Percentiles rank a stretch among this genome's conserved stretches.
Evolutionary conservation across 192 early-diverging fungal genomes (phyloP).

Genomic region (Rhizophagus prolifer): DNA sequence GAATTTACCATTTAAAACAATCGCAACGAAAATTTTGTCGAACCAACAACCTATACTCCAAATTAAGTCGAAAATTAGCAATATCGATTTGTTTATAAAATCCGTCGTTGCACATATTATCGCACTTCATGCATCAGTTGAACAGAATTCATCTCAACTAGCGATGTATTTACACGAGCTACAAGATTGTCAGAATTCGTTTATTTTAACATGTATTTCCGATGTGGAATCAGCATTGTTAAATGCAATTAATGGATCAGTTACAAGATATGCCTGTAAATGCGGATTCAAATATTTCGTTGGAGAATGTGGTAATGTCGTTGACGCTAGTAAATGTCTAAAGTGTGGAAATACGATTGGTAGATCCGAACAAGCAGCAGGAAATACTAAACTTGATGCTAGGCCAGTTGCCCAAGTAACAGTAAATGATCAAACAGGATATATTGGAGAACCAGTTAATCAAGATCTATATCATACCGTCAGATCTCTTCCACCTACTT

Average conservation of each 20-base stretch:
- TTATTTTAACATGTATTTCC: slow-evolving; percentile 17
- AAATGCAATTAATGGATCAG: background rate
- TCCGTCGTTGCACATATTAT: slow-evolving; percentile 23
- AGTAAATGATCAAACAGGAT: background rate
- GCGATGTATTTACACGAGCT: slow-evolving; percentile 12
- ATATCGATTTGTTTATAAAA: slow-evolving; percentile 25
- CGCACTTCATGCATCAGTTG: slow-evolving; percentile 22
- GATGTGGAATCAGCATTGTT: slow-evolving; percentile 24
- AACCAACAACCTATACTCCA: slow-evolving; percentile 12
- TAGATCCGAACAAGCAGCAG: too few species aligned
- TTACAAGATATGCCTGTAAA: slow-evolving; percentile 28
- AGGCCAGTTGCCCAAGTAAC: background rate
- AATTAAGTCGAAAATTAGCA: background rate
- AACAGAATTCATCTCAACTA: background rate
- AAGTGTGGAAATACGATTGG: background rate
- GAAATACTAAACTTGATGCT: too few species aligned
- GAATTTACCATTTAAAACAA: slow-evolving; percentile 1
- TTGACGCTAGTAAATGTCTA: background rate
- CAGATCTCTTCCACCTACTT: slow-evolving; percentile 13
- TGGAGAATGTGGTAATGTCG: slow-evolving; percentile 14
- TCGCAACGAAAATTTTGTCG: background rate
- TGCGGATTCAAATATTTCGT: slow-evolving; percentile 27
- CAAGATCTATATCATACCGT: background rate
- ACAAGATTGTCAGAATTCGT: background rate
- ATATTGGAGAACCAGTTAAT: background rate